Base-by-base conservation (phyloP, 257 asterid genomes). In the Solanum okadae region DNA sequence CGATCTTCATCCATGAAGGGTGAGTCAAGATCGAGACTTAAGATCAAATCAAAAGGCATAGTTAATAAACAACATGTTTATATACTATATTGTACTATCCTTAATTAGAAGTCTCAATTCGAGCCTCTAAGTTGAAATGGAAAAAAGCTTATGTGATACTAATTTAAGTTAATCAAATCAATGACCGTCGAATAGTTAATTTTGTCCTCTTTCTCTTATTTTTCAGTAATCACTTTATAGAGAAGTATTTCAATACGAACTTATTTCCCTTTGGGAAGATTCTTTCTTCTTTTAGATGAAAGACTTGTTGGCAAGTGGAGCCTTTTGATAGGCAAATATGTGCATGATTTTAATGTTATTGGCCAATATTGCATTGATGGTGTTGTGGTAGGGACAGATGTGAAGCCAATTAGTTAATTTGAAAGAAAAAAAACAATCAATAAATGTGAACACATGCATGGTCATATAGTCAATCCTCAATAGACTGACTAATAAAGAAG, bases 401-500 rank as follows among this genome's bases (percentile, higher is more conserved):
- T 35, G 72, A 38, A 61, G 11, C 29, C 11, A 25, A n/a, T 15
- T 25, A 10, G 4, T 65, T 27, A 10, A 15, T 82, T 84, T n/a
- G 6, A 35, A n/a, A 6, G 42, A 5, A 13, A 33, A 42, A 67
- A 14, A 91, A 86, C 12, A 79, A 10, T 81, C 67, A 81, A 81
- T 93, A 92, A 93, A 92, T 93, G 92, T 89, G 84, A 88, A 87
- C 94, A 91, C 94, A 90, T 92, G 95, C 79, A 86, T 77, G 88
- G 82, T 82, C 90, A 86, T 37, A 59, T 42, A 87, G 86, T 44
- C 86, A 82, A 90, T 85, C 70, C 83, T 81, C 84, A 85, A 37
- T 81, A 46, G 67, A 67, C 4, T 33, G 40, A 46, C 65, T 78
- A 27, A 23, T 78, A 42, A 78, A 81, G 85, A 27, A 25, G 67